phyloP scores from a whole-genome alignment of 2,329 filamentous ascomycete genomes.

The Fulvia fulva region DNA sequence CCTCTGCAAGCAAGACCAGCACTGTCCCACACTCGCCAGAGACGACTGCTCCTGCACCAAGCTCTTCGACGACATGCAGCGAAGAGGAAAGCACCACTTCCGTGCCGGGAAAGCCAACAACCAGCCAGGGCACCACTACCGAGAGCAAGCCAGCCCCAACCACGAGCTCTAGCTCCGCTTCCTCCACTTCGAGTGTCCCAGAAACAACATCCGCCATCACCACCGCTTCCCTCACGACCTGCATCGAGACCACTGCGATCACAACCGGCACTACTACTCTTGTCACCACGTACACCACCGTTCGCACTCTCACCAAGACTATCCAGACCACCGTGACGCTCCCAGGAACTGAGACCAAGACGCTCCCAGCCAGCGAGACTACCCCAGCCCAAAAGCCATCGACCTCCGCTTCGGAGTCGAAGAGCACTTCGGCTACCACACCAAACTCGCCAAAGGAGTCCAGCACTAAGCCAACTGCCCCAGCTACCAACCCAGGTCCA shows the following conservation, averaged over 20 bases:
- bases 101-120: background rate
- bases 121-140: slow-evolving; percentile 1
- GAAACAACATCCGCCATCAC: slow-evolving; percentile 1
- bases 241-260: background rate
- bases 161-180: background rate
- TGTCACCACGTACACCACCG: slow-evolving; percentile 34
- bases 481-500: background rate
- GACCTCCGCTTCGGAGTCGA: background rate
- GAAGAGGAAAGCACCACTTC: background rate
- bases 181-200: background rate
- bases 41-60: background rate
- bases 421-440: background rate
- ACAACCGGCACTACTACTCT: slow-evolving; percentile 13
- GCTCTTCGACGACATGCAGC: slow-evolving; percentile 1
- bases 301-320: slow-evolving; percentile 2
- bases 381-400: background rate
- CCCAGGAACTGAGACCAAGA: background rate
- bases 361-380: slow-evolving; percentile 2
- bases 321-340: background rate
- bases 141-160: background rate
- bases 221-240: background rate
- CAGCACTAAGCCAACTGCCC: background rate
- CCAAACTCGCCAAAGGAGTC: slow-evolving; percentile 4
- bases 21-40: background rate
- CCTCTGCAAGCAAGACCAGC: background rate